phyloP scores from a whole-genome alignment of 805 yeast species.

The Lachancea nothofagi region DNA sequence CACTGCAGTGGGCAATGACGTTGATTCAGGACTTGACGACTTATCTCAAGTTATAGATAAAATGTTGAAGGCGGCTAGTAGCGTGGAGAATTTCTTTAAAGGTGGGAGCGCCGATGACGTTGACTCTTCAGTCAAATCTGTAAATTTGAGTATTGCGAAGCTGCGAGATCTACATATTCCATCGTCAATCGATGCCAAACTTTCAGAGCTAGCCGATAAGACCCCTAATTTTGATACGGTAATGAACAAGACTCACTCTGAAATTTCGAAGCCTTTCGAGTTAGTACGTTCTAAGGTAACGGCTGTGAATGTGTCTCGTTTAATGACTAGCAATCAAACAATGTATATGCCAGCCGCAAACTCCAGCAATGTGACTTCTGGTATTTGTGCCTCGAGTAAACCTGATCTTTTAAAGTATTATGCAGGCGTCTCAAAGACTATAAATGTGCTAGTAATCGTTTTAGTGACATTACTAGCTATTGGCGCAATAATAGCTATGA shows the following conservation, averaged over 20 bases:
- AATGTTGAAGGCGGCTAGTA: constrained; percentile 45
- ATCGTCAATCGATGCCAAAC: constrained; percentile 49
- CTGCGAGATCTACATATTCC: constrained; percentile 63
- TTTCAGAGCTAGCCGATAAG: constrained; percentile 45
- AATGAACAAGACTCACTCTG: constrained; percentile 48
- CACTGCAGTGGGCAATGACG: constrained; percentile 46
- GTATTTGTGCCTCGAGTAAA: constrained; percentile 39
- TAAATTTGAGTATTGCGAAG: constrained; percentile 53
- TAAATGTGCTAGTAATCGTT: constrained; percentile 36
- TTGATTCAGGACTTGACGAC: constrained; percentile 62
- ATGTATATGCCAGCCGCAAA: constrained; percentile 39
- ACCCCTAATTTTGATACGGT: constrained; percentile 65
- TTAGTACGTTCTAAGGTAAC: constrained; percentile 38
- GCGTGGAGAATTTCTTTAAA: constrained; percentile 51
- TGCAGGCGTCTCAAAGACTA: constrained; percentile 23
- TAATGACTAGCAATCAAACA: constrained; percentile 17
- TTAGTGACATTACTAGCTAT: constrained; percentile 38
- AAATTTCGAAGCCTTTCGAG: constrained; percentile 59
- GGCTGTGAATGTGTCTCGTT: constrained; percentile 27
- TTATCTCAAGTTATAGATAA: constrained; percentile 54
- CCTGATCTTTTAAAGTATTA: constrained; percentile 39
- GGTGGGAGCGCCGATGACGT: constrained; percentile 36
- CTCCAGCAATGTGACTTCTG: constrained; percentile 17
- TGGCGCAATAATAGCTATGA: constrained; percentile 38
- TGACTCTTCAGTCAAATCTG: constrained; percentile 37